phyloP scores from a whole-genome alignment of 2,329 filamentous ascomycete species.

The Aureobasidium vineae region DNA sequence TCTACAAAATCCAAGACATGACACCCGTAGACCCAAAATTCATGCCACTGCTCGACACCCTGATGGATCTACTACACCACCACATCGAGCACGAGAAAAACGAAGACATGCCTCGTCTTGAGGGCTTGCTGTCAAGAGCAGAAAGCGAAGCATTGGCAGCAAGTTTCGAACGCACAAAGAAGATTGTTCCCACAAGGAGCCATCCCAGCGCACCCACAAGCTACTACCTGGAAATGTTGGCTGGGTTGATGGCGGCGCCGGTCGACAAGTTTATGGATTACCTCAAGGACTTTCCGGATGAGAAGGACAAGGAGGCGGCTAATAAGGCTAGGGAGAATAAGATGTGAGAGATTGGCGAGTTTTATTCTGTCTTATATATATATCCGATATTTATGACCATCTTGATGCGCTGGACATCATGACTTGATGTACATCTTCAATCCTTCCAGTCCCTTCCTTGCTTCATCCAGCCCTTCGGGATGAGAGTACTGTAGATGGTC shows the following conservation, averaged over 20 bases:
- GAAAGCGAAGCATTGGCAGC: conserved; percentile 30
- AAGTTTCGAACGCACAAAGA: conserved; percentile 31
- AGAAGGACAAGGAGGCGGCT: conserved; percentile 49
- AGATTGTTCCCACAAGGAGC: conserved; percentile 30
- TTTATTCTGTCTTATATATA: no score
- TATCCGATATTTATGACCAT: no score
- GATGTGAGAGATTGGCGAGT: conserved; percentile 38
- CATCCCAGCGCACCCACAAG: conserved; percentile 29
- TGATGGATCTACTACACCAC: conserved; percentile 30
- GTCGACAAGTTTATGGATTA: conserved; percentile 32
- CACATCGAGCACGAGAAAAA: conserved; percentile 32
- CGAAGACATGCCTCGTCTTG: conserved; percentile 32
- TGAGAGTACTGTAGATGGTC: no score
- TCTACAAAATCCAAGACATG: conserved; percentile 31
- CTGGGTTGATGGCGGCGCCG: conserved; percentile 31
- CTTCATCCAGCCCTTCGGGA: no score
- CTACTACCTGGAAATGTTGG: conserved; percentile 29
- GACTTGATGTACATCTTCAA: no score
- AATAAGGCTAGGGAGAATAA: conserved; percentile 44
- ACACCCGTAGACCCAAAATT: conserved; percentile 29
- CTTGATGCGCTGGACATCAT: no score
- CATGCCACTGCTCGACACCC: conserved; percentile 29
- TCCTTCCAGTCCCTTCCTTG: no score
- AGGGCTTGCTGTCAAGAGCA: conserved; percentile 28
- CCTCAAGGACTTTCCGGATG: conserved; percentile 53